Evolutionary conservation across 352 stramenopile species (phyloP).

Genomic region (Pythium graminicola): DNA sequence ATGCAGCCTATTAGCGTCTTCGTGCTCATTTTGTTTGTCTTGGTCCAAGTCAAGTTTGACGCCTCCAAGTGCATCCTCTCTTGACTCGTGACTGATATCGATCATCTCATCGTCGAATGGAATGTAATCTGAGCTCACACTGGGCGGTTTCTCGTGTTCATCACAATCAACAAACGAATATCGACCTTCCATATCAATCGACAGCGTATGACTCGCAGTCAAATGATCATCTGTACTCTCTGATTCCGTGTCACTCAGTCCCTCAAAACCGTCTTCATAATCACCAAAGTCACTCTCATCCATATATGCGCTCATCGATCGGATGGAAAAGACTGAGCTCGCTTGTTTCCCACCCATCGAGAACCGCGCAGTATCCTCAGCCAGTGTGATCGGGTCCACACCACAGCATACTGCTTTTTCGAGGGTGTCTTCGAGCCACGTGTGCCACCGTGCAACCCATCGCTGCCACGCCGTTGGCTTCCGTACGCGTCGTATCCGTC

Average conservation of each 20-base stretch:
- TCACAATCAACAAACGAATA: slow-evolving; percentile 11
- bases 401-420: slow-evolving; percentile 21
- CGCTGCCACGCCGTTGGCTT: slow-evolving; percentile 17
- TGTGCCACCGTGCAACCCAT: slow-evolving; percentile 11
- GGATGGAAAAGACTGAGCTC: slow-evolving; percentile 20
- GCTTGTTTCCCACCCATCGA: slow-evolving; percentile 8
- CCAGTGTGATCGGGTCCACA: slow-evolving; percentile 5
- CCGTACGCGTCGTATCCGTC: slow-evolving; percentile 20
- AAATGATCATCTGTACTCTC: slow-evolving; percentile 15
- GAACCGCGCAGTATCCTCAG: slow-evolving; percentile 3
- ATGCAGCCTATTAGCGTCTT: not conserved
- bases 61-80: too few relatives aligned
- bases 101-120: slow-evolving; percentile 18
- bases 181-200: slow-evolving; percentile 12
- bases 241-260: slow-evolving; percentile 22
- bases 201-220: not conserved
- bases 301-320: slow-evolving; percentile 8
- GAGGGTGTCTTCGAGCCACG: slow-evolving; percentile 21
- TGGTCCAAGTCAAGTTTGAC: not conserved
- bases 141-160: not conserved
- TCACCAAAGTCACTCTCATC: slow-evolving; percentile 13
- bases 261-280: slow-evolving; percentile 1
- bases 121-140: slow-evolving; percentile 18
- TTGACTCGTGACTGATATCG: not conserved
- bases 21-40: not conserved